Conservation (phyloP, 1,284 basidiomycete species). For the Cryptococcus sp. region DNA sequence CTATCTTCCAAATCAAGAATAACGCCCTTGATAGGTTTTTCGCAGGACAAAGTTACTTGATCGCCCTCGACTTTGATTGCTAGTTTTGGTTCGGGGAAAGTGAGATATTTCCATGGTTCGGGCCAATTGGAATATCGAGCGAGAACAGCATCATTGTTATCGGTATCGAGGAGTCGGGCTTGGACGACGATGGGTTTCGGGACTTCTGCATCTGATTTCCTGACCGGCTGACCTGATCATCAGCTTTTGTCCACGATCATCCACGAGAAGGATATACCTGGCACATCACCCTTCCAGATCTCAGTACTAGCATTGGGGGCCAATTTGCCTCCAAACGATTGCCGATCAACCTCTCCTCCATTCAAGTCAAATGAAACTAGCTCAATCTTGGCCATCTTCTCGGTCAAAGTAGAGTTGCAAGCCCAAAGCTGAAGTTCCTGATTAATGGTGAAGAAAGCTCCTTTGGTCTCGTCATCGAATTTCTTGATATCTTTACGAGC, state of each 20-base stretch:
- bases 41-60: conserved; percentile 58
- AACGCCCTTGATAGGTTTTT: conserved; percentile 76
- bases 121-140: conserved; percentile 70
- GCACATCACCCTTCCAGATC: conserved; percentile 63
- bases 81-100: conserved; percentile 65
- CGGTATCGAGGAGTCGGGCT: conserved; percentile 61
- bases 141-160: conserved; percentile 52
- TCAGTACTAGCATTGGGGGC: conserved; percentile 76
- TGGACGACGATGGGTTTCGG: conserved; percentile 69
- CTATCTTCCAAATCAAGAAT: conserved; percentile 66
- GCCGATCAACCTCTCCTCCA: conserved; percentile 51
- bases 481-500: conserved; percentile 64
- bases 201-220: conserved; percentile 62
- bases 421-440: conserved; percentile 70
- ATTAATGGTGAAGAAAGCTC: conserved; percentile 63
- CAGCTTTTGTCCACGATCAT: neutral
- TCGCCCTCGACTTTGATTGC: conserved; percentile 57
- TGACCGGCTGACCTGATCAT: conserved; percentile 53
- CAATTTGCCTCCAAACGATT: conserved; percentile 56
- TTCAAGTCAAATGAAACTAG: conserved; percentile 63
- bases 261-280: conserved; percentile 47
- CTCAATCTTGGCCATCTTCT: conserved; percentile 60
- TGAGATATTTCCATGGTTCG: conserved; percentile 84
- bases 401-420: conserved; percentile 65
- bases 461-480: conserved; percentile 58